A percentile compares a stretch with the other conserved stretches of the same genome.
Conservation (phyloP, 495 filamentous ascomycete genomes). For the Viridothelium virens region DNA sequence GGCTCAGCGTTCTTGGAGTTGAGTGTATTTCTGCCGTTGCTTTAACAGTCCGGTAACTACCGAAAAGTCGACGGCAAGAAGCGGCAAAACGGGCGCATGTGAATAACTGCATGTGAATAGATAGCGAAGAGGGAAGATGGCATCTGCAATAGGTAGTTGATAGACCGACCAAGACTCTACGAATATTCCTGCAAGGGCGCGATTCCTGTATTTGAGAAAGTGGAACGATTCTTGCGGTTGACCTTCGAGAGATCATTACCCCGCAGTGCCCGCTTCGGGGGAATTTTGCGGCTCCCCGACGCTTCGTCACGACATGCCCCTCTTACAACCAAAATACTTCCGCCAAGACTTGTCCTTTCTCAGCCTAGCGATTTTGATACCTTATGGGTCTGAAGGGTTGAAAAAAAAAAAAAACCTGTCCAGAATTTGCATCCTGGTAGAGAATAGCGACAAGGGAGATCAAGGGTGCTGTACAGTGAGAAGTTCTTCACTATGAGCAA, state of each 20-base stretch:
- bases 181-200: not conserved
- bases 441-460: too few relatives aligned
- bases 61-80: not conserved
- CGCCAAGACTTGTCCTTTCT: not conserved
- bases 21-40: not conserved
- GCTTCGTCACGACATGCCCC: not conserved
- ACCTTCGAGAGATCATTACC: not conserved
- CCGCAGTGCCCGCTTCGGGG: not conserved
- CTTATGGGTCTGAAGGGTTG: too few relatives aligned
- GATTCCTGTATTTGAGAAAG: not conserved
- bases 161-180: not conserved
- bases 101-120: constrained; percentile 6
- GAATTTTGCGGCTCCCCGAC: not conserved
- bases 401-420: too few relatives aligned
- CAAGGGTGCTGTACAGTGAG: too few relatives aligned
- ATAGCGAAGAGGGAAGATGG: not conserved
- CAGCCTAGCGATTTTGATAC: too few relatives aligned
- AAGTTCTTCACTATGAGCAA: constrained; percentile 36
- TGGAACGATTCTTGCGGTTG: not conserved
- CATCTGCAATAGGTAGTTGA: not conserved
- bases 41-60: not conserved
- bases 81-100: not conserved
- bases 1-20: not conserved
- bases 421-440: too few relatives aligned
- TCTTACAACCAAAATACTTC: not conserved